Base-by-base conservation (phyloP, 768 basidiomycete species). In the Suillus alpinus region DNA sequence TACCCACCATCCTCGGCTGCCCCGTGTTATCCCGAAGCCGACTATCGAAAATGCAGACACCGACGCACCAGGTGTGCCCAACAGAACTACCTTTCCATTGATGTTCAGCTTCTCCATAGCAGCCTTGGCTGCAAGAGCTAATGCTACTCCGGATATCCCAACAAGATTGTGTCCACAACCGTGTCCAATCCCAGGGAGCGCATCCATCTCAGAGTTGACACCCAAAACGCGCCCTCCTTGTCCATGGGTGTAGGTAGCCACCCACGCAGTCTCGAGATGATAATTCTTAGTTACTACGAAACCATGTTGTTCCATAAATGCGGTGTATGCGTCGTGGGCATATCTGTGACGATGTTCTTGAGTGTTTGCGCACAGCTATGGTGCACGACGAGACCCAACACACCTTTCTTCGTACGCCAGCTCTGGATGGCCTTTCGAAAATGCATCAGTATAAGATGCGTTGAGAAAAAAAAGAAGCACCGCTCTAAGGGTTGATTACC, bases 111-210 rank as follows among this genome's bases (percentile, higher is more conserved):
- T 77, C 59, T 85, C 75, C 49, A 91, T 71, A 0, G 81, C 85
- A 14, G 78, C 77, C 66, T 84, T 85, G 14, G 88, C 78, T 0
- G 84, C 86, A 46, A 83, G 77, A 1, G 89, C 85, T 31, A 88
- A 83, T 0, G 84, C 88, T 8, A 89, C 84, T 16, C 88, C 88
- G 65, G 76, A 66, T 37, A 90, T 89, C 1, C 86, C 88, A 61
- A 91, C 91, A 47, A 91, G 75, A 63, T 91, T 91, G 67, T 91
- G 89, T 4, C 89, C 89, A 67, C 89, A 91, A 1, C 85, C 87
- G 63, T 88, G 87, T 1, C 86, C 83, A 34, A 84, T 74, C 0
- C 80, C 70, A 59, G 65, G 66, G 14, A 86, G 73, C 1, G 84
- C 85, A 62, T 84, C 83, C 83, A 85, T 84, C 81, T 91, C 89